These are phyloP conservation scores for Clonostachys byssicola DNA, from an alignment of 2,329 filamentous ascomycete species.

Conservation along the genomic window DNA sequence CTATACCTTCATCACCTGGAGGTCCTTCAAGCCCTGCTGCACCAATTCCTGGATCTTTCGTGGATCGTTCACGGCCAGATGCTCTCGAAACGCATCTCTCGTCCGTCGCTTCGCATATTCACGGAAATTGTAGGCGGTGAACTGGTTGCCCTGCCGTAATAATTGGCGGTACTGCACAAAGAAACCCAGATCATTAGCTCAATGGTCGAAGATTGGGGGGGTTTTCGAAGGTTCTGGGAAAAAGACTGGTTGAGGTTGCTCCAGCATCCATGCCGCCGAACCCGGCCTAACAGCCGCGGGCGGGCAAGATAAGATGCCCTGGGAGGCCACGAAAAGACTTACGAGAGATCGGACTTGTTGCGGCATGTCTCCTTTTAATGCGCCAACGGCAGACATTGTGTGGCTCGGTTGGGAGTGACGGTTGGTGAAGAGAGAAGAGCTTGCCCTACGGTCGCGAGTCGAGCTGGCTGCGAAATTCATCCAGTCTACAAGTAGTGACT, in stretches of 20 bases:
- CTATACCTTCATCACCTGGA: constrained; percentile 84
- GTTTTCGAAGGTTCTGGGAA: no score
- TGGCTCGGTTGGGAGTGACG: not conserved
- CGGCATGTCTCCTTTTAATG: constrained; percentile 47
- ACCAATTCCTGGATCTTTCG: constrained; percentile 81
- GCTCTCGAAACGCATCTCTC: constrained; percentile 83
- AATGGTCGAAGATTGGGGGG: no score
- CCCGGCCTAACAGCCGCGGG: no score
- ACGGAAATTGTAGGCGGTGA: constrained; percentile 94
- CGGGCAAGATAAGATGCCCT: not conserved
- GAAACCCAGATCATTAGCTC: no score
- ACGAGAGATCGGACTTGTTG: constrained; percentile 55
- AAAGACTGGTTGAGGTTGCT: no score
- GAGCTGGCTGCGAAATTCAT: no score
- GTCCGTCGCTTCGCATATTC: constrained; percentile 93
- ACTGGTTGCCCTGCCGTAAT: constrained; percentile 79
- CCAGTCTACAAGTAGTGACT: no score
- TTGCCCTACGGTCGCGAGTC: not conserved
- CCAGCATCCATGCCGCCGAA: no score
- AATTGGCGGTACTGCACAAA: constrained; percentile 80
- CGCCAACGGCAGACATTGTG: constrained; percentile 30
- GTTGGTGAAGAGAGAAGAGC: constrained; percentile 3
- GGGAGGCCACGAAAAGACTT: constrained; percentile 16
- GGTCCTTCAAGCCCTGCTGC: constrained; percentile 80
- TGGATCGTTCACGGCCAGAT: constrained; percentile 68